Base-by-base conservation (phyloP, 495 filamentous ascomycete species). In the Barbatosphaeria neglecta region DNA sequence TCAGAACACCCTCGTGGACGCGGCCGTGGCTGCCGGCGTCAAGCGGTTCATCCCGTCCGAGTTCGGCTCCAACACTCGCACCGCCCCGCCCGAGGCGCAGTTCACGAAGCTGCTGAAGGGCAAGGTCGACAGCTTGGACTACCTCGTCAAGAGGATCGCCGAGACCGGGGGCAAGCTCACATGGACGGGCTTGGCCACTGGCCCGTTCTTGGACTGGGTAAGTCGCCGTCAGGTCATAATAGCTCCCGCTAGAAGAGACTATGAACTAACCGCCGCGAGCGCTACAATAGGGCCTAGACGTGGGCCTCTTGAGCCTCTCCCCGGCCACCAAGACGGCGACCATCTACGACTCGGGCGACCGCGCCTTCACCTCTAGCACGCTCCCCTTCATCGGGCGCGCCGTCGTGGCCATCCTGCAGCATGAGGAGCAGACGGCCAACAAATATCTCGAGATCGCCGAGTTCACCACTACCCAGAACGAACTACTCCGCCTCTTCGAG, bases 1-100 rank as follows among this genome's bases (percentile, higher is more conserved):
- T 15, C 74, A 82, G 48, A 55, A 60, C 1, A 54, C 59, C 6
- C 58, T 81, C 17, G 67, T 84, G 23, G 73, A 83, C 28, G 82
- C 80, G 6, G 68, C 78, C 15, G 60, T 71, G 16, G 64, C 66
- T 0, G 76, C 77, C 3, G 66, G 68, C 8, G 72, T 82, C 3
- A 63, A 67, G 52, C 67, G 76, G 17, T 75, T 80, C 58, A 58
- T 83, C 37, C 82, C 80, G 0, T 76, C 73, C 10, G 77, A 81
- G 47, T 86, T 76, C 46, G 80, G 80, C 3, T 31, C 50, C 4
- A 59, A 73, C 22, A 51, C 53, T 5, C 52, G 40, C 24, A 52
- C 17, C 42, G 54, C 46, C 46, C 47, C 18, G 10, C 10, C 20
- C 19, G 18, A 37, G 33, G 4, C 5, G 4, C 5, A n/a, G 33